These are phyloP conservation scores for Geotrichum candidum DNA, from an alignment of 1,139 yeast genomes.

Conservation along the genomic window DNA sequence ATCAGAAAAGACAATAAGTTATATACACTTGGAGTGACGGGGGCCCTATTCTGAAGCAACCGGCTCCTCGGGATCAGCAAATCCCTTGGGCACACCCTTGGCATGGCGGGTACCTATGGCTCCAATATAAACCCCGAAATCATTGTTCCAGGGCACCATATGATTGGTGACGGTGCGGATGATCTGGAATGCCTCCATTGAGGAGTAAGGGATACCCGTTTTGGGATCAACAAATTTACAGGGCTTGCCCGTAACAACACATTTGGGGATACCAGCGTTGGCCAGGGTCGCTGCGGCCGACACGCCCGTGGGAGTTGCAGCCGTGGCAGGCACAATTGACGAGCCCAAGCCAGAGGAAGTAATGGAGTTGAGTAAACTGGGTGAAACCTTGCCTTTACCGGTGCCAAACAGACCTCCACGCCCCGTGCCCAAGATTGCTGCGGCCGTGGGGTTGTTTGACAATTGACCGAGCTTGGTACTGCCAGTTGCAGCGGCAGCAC, in stretches of 20 bases:
- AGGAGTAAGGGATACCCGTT: slow-evolving; percentile 73
- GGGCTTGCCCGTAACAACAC: slow-evolving; percentile 72
- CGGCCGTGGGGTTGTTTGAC: slow-evolving; percentile 5
- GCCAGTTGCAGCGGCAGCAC: slow-evolving; percentile 1
- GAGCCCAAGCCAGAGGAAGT: not conserved
- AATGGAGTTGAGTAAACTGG: not conserved
- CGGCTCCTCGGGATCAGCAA: slow-evolving; percentile 28
- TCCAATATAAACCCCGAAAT: slow-evolving; percentile 62
- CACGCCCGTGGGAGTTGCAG: slow-evolving; percentile 18
- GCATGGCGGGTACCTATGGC: slow-evolving; percentile 62
- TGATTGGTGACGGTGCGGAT: slow-evolving; percentile 65
- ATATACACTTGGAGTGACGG: not conserved
- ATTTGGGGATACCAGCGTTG: slow-evolving; percentile 32
- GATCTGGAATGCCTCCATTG: slow-evolving; percentile 69
- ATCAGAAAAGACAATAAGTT: not conserved
- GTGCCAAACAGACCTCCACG: slow-evolving; percentile 10
- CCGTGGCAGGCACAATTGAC: slow-evolving; percentile 18
- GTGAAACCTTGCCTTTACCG: not conserved
- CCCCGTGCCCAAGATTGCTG: slow-evolving; percentile 5
- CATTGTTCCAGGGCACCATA: slow-evolving; percentile 63
- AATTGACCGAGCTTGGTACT: not conserved
- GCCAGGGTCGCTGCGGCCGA: slow-evolving; percentile 18
- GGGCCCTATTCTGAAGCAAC: not conserved
- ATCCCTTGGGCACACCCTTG: slow-evolving; percentile 84
- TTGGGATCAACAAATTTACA: slow-evolving; percentile 85